Evolutionary conservation across 2,329 filamentous ascomycete species (phyloP), one percentile per base, ranked within the genome.

Genomic region (Fusarium napiforme): DNA sequence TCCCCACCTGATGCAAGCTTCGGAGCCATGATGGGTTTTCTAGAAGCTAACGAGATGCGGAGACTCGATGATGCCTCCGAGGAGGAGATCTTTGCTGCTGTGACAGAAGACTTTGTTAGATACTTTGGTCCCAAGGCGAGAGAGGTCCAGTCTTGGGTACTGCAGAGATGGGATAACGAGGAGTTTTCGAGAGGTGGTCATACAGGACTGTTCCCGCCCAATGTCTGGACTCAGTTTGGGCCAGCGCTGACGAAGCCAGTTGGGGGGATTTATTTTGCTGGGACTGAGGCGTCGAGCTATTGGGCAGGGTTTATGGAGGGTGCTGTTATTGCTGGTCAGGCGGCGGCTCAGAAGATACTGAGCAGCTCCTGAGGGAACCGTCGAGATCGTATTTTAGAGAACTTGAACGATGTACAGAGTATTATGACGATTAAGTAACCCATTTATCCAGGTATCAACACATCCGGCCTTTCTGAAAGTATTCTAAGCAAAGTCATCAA

Each of bases 371-470:
- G 32, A 32, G 30, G 12, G 30, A 32, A 32, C 30, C 30, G 30
- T 12, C 11, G 30, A 12, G 30, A 32, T 12, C 4, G 3, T 32
- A 32, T 32, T 11, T 30, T 30, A 1, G 30, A 4, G 9, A 30
- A 30, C 30, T 11, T 11, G 3, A 30, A 11, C 9, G 30, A 30
- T 30, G 3, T 3, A 30, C 10, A 30, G 30, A 30, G 9, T 30
- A 12, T 3, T 30, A 30, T 32, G 11, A 12, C 3, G 12, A 12
- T 32, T 1, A 12, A 32, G 4, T 12, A 11, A 32, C 12, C 12
- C 4, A 11, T 12, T 14, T 32, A 14, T 4, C 5, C 14, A 32
- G 11, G 30, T 4, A 32, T 4, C 4, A 12, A 14, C 2, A 32
- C 30, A 32, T 11, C 4, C 30, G 4, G 4, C 2, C 11, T 12